These are phyloP conservation scores for Pyrenochaeta sp. DNA, from an alignment of 2,329 filamentous ascomycete species.

Conservation along the genomic window DNA sequence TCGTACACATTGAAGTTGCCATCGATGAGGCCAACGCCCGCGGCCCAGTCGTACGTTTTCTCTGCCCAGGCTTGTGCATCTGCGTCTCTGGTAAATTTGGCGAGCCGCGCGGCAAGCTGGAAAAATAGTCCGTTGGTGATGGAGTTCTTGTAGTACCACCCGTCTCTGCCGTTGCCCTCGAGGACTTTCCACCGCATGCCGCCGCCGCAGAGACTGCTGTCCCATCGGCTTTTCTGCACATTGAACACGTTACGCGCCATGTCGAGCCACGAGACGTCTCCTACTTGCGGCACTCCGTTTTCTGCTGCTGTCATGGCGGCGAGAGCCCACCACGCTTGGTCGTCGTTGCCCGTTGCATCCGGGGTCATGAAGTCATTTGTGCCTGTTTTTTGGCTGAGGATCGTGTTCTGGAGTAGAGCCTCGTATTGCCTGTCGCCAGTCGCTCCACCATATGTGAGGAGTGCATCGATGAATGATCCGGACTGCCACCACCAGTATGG, in stretches of 20 bases:
- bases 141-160: conserved; percentile 81
- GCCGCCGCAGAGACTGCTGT: conserved; percentile 69
- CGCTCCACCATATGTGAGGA: conserved; percentile 51
- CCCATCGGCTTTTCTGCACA: conserved; percentile 72
- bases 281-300: conserved; percentile 63
- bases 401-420: conserved; percentile 33
- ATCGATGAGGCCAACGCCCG: conserved; percentile 57
- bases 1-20: conserved; percentile 60
- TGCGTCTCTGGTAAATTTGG: conserved; percentile 67
- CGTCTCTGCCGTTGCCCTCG: conserved; percentile 67
- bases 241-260: conserved; percentile 76
- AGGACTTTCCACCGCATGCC: conserved; percentile 79
- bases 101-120: conserved; percentile 77
- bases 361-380: conserved; percentile 50
- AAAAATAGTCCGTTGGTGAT: conserved; percentile 82
- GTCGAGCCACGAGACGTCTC: conserved; percentile 64
- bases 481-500: conserved; percentile 44
- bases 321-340: conserved; percentile 77
- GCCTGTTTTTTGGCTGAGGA: conserved; percentile 31
- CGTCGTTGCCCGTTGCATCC: conserved; percentile 67
- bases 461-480: conserved; percentile 31
- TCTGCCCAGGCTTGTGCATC: conserved; percentile 65
- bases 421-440: conserved; percentile 53
- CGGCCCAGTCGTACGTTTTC: conserved; percentile 65
- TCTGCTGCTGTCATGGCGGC: conserved; percentile 72